Evolutionary conservation across 164 flowering plant species (phyloP), one percentile per base, ranked within the genome.

Genomic region (Annona squamosa): DNA sequence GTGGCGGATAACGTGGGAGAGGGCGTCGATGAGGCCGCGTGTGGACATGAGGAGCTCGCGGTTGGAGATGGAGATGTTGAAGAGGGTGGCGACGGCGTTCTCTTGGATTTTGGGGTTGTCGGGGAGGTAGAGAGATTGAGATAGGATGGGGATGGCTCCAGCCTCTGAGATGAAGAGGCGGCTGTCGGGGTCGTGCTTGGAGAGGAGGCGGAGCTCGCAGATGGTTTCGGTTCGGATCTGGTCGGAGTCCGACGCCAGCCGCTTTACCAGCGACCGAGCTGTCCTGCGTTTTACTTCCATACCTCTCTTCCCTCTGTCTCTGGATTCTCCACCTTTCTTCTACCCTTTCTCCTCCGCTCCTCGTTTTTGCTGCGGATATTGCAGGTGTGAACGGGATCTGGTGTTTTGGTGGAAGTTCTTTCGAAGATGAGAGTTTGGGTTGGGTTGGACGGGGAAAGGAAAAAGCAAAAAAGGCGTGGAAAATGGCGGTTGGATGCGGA

Each of bases 61-160:
- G 66, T 79, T 69, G 67, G 90, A 71, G 78, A 93, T 93, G 52
- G 99, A 93, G 83, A 95, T 82, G 83, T 95, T 95, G 48, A 93
- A 84, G 65, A 95, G 87, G 3, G 93, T 81, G 7, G 98, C 91
- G 68, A 92, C 83, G 69, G 98, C 98, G 88, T 93, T 89, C 46
- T 90, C 97, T 59, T 90, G 99, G 9, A 76, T 43, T 0, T 75
- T 7, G 3, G 77, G 74, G 17, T 12, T 52, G 4, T 84, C 76
- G 0, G 87, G 48, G 13, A 93, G 84, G 76, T 85, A 88, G 44
- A 95, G 91, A 47, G 82, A 71, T 67, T 88, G 93, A 56, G 88
- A 65, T 16, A 93, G 79, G 72, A 83, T 83, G 0, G 97, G 92
- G 46, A 93, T 64, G 16, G 91, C 99, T 3, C 91, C 94, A 48